Base-by-base conservation (phyloP, 805 yeast species). In the Ogataea pignaliae region DNA sequence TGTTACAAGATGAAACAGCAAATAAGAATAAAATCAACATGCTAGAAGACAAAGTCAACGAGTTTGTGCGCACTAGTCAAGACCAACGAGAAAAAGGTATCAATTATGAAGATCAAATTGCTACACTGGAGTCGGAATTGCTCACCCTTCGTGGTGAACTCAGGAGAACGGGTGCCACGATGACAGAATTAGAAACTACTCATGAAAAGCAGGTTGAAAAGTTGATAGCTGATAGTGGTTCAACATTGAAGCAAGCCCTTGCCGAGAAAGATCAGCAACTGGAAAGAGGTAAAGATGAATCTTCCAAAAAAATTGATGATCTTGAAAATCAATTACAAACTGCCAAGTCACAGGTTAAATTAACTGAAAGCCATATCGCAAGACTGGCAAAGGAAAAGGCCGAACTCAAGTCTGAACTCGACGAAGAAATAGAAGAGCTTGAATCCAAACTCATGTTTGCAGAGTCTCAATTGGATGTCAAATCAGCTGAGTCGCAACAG, bases 101-200 rank as follows among this genome's bases (percentile, higher is more conserved):
- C 7, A 7, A 21, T 21, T 21, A 21, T 21, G 26, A 47, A 31
- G 15, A 16, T 8, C 17, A 38, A 26, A 34, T 41, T 14, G 8
- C 37, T 2, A 17, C 21, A 2, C 33, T 47, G 16, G 28, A 37
- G 5, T 40, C 44, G 12, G 45, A 46, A 36, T 17, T 52, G 17
- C 13, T 10, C 3, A 39, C 43, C 14, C 30, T 50, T 36, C 40
- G 42, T 8, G 47, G 42, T 28, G 54, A 52, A 37, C 37, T 50
- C 21, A 52, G 48, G 34, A 40, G 44, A 12, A 41, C 51, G 21
- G 47, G 49, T 36, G 13, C 35, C 26, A 43, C 47, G 48, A 43
- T 49, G 49, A 35, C 41, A 26, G 53, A 52, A 2, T 49, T 46
- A 46, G 52, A 52, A 21, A 8, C 36, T n/a, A 47, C 52, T 12